Evolutionary conservation across 495 filamentous ascomycete genomes (phyloP).

Genomic region (Podospora appendiculata): DNA sequence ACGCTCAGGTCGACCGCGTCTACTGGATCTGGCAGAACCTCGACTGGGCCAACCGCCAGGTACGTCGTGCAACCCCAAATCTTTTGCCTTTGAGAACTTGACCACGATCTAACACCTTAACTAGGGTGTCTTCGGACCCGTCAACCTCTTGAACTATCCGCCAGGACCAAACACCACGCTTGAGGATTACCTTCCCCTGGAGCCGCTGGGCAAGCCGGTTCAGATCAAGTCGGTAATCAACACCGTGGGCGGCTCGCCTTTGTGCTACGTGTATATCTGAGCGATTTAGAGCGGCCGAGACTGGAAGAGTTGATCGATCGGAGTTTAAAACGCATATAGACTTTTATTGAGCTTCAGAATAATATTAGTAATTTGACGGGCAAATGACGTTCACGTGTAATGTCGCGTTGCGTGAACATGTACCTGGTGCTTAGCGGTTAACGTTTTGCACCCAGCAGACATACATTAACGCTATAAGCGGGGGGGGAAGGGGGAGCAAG

Average conservation of each 20-base stretch:
- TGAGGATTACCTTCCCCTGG: slow-evolving; percentile 17
- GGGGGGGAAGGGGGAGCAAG: no score
- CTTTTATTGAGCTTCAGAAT: no score
- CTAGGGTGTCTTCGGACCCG: slow-evolving; percentile 32
- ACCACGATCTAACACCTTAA: slow-evolving; percentile 9
- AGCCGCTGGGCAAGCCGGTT: slow-evolving; percentile 1
- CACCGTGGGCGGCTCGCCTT: slow-evolving; percentile 12
- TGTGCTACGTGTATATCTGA: slow-evolving; percentile 18
- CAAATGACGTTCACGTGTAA: no score
- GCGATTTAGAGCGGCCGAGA: no score
- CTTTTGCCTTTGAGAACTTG: neutral
- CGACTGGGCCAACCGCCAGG: slow-evolving; percentile 28
- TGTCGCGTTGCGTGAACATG: no score
- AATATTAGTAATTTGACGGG: no score
- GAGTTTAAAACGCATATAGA: no score
- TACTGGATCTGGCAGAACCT: slow-evolving; percentile 67
- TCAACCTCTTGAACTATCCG: slow-evolving; percentile 23
- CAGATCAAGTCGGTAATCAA: slow-evolving; percentile 20
- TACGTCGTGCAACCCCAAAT: neutral
- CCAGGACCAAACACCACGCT: slow-evolving; percentile 27
- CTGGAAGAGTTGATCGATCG: no score
- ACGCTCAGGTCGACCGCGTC: slow-evolving; percentile 56
- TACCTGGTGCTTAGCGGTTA: no score
- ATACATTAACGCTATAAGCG: no score
- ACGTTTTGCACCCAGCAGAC: no score